A percentile compares a stretch with the other conserved stretches of the same genome.
phyloP scores from a whole-genome alignment of 1,139 yeast species.

The Scheffersomyces stambukii region DNA sequence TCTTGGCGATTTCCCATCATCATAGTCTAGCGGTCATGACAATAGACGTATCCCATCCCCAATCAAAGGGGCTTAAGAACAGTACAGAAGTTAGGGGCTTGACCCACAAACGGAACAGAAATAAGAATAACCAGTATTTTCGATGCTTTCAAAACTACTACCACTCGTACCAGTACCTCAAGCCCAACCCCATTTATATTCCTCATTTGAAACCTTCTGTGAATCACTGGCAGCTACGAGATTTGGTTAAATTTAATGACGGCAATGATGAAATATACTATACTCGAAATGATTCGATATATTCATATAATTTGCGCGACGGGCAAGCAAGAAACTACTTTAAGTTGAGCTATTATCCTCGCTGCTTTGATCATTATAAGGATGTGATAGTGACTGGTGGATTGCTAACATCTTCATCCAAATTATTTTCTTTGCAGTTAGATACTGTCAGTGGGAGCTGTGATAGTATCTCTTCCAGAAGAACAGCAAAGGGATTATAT shows the following conservation, averaged over 20 bases:
- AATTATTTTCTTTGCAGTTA: conserved; percentile 23
- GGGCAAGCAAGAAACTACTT: conserved; percentile 26
- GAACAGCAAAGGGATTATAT: conserved; percentile 52
- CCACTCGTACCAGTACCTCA: conserved; percentile 36
- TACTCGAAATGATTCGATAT: conserved; percentile 29
- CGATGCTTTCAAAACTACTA: conserved; percentile 45
- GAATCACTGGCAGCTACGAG: conserved; percentile 88
- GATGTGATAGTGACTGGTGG: conserved; percentile 72
- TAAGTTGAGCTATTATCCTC: conserved; percentile 53
- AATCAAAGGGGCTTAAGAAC: conserved; percentile 2
- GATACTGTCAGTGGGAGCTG: conserved; percentile 18
- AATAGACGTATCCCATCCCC: conserved; percentile 4
- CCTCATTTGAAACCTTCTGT: conserved; percentile 27
- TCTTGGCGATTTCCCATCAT: too few relatives aligned
- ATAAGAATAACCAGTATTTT: conserved; percentile 19
- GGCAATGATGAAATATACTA: conserved; percentile 26
- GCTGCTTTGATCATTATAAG: conserved; percentile 58
- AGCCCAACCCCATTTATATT: conserved; percentile 35
- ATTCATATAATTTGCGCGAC: conserved; percentile 18
- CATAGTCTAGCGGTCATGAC: too few relatives aligned
- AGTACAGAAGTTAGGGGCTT: conserved; percentile 1
- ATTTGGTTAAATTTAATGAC: conserved; percentile 52
- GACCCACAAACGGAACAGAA: conserved; percentile 1
- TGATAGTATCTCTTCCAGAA: conserved; percentile 14
- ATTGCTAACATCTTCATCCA: conserved; percentile 33